Conservation (phyloP, 1,139 yeast genomes). For the Pichia sp. region DNA sequence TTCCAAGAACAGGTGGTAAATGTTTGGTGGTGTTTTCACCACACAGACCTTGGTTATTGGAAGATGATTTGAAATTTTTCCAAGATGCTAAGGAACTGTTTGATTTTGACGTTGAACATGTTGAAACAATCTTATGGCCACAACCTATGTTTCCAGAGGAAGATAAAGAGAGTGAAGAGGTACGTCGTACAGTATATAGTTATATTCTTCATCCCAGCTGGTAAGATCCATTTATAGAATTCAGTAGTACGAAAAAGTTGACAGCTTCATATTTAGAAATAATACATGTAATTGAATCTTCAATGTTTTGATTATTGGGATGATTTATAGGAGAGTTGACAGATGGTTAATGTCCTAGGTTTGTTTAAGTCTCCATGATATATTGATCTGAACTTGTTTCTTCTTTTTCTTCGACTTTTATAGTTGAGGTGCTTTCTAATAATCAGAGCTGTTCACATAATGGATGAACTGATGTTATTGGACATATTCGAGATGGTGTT, state of each 20-base stretch:
- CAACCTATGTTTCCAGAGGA: conserved; percentile 90
- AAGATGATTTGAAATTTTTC: conserved; percentile 72
- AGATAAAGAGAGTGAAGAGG: conserved; percentile 59
- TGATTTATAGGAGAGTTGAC: too few species aligned
- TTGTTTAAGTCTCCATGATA: too few species aligned
- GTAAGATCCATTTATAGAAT: conserved; percentile 3
- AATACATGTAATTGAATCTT: too few species aligned
- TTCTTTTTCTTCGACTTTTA: too few species aligned
- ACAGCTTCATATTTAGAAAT: neutral
- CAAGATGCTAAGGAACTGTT: conserved; percentile 52
- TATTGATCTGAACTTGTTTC: too few species aligned
- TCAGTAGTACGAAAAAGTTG: neutral
- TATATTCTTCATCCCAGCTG: conserved; percentile 32
- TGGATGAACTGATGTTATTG: too few species aligned
- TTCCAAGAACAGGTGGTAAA: conserved; percentile 39
- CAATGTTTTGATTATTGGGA: too few species aligned
- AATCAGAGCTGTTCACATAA: too few species aligned
- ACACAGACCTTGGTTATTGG: conserved; percentile 54
- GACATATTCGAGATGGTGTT: too few species aligned
- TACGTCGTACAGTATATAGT: conserved; percentile 80
- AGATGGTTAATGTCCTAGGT: too few species aligned
- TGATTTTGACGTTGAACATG: conserved; percentile 56
- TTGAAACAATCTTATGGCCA: conserved; percentile 74
- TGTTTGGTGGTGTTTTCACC: conserved; percentile 92
- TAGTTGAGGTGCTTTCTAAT: too few species aligned